Base-by-base conservation (phyloP, 148 eudicot genomes). In the Cornus suecica region DNA sequence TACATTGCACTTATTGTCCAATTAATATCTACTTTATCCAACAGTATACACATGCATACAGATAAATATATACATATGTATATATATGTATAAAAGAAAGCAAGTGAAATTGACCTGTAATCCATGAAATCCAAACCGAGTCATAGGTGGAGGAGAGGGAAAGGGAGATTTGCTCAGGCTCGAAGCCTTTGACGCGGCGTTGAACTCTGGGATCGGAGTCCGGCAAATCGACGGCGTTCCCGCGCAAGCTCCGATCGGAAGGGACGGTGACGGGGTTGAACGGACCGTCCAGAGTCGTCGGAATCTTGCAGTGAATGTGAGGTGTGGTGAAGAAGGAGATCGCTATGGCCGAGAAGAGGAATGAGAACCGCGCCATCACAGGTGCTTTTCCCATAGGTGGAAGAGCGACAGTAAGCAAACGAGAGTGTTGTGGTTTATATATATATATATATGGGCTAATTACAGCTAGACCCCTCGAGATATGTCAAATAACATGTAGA, bases 51-150 rank as follows among this genome's bases (percentile, higher is more conserved):
- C n/a, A n/a, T n/a, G n/a, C n/a, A n/a, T n/a, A n/a, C n/a, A n/a
- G n/a, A n/a, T n/a, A n/a, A n/a, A n/a, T n/a, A n/a, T n/a, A n/a
- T n/a, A n/a, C n/a, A n/a, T n/a, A n/a, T n/a, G n/a, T n/a, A n/a
- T n/a, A n/a, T n/a, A n/a, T n/a, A n/a, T n/a, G n/a, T n/a, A n/a
- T n/a, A n/a, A n/a, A n/a, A n/a, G n/a, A 18, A 65, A 42, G 15
- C 8, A 74, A 29, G 45, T 13, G 26, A 15, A 22, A 30, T 10
- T 25, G 29, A 95, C 99, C 99, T 73, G 99, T 95, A 70, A 95
- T 83, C 99, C 99, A 95, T 31, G 99, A 91, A 86, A 95, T 87
- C 97, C 97, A 95, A 76, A 95, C 88, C 15, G 97, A 92, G 80
- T 91, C 87, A 77, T 88, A 80, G 76, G 86, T 77, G 15, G 85